Evolutionary conservation across 1,284 basidiomycete species (phyloP).

Genomic region (Cryptococcus wingfieldii): DNA sequence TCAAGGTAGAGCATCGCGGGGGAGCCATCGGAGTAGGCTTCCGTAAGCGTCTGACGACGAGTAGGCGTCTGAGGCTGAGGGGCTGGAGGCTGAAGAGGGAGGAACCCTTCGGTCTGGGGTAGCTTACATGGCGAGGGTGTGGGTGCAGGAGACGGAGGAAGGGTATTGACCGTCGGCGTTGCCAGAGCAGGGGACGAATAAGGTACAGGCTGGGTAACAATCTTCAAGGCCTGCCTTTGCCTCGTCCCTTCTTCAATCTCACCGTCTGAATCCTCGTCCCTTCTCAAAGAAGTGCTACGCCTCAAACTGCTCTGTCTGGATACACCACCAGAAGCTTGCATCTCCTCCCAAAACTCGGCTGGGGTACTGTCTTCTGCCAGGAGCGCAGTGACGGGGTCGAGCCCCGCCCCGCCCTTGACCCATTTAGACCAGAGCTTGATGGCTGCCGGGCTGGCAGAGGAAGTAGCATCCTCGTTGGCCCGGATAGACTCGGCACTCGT

Average conservation of each 20-base stretch:
- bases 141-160: neutral
- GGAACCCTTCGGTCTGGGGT: no score
- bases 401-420: constrained; percentile 17
- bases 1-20: constrained; percentile 33
- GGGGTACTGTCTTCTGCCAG: constrained; percentile 16
- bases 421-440: constrained; percentile 37
- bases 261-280: neutral
- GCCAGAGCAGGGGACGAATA: no score
- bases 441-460: constrained; percentile 22
- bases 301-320: neutral
- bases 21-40: constrained; percentile 35
- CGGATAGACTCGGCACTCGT: constrained; percentile 31
- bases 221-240: no score
- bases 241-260: no score
- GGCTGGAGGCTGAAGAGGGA: neutral
- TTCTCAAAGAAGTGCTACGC: neutral
- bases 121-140: neutral
- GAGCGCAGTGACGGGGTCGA: constrained; percentile 14
- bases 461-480: constrained; percentile 26
- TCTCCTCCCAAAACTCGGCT: neutral
- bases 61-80: neutral
- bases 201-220: no score
- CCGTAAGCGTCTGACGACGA: neutral
- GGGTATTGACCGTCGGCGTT: no score
- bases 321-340: neutral